A percentile compares a stretch with the other conserved stretches of the same genome.
Conservation (phyloP, 2,329 filamentous ascomycete genomes). For the Fusarium udum region DNA sequence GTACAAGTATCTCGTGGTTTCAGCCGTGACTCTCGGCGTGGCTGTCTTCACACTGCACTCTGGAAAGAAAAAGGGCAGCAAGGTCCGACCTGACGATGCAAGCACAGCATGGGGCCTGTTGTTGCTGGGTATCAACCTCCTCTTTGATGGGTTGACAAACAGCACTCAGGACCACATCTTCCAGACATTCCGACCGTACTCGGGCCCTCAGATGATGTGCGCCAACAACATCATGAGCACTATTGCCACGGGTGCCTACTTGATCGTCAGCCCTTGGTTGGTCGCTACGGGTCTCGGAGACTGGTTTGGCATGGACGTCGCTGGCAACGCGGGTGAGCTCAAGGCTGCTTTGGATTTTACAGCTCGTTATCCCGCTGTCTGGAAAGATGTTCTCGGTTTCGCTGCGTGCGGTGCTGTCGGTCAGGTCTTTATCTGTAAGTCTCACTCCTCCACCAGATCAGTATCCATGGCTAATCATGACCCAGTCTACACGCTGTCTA, state of each 20-base stretch:
- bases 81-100: slow-evolving; percentile 55
- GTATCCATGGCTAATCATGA: slow-evolving; percentile 26
- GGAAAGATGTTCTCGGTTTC: slow-evolving; percentile 89
- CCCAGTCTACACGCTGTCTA: slow-evolving; percentile 86
- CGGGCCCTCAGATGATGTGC: slow-evolving; percentile 99
- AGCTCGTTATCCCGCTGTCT: slow-evolving; percentile 79
- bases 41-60: slow-evolving; percentile 94
- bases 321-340: slow-evolving; percentile 78
- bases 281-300: slow-evolving; percentile 71
- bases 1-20: slow-evolving; percentile 96
- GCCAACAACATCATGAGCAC: slow-evolving; percentile 93
- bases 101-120: slow-evolving; percentile 82
- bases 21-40: slow-evolving; percentile 89
- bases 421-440: slow-evolving; percentile 91
- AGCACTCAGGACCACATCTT: slow-evolving; percentile 97
- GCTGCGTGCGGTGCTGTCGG: slow-evolving; percentile 90
- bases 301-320: slow-evolving; percentile 72
- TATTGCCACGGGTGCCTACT: slow-evolving; percentile 77
- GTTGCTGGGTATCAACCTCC: slow-evolving; percentile 85
- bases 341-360: slow-evolving; percentile 83
- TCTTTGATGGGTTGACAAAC: slow-evolving; percentile 97
- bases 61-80: slow-evolving; percentile 60
- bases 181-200: slow-evolving; percentile 78
- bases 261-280: slow-evolving; percentile 83
- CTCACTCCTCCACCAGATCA: not conserved